Evolutionary conservation across 1,284 basidiomycete genomes (phyloP), one percentile per base, ranked within the genome.

Genomic region (Jaminaea rosea): DNA sequence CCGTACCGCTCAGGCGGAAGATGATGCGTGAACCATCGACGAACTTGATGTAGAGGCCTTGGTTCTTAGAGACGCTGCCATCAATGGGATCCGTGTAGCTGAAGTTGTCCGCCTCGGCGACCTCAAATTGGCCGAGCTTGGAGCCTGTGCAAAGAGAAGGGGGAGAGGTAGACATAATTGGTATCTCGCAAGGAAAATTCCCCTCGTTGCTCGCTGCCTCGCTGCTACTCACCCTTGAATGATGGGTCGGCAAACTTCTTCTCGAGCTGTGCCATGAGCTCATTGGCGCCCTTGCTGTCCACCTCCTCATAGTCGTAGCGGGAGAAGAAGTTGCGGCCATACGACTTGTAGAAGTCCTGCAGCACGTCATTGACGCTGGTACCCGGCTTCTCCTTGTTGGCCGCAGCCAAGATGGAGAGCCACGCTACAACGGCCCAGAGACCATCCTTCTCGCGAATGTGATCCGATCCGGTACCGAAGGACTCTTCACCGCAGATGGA

Each of bases 401-500:
- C 91, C 44, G 84, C 86, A 11, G 94, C 94, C 66, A 98, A 80
- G 76, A 98, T 97, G 73, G 93, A 92, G 60, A 98, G 78, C 93
- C 93, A 98, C 1, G 93, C 93, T 46, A 97, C 80, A 56, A 98
- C 81, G 54, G 94, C 93, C 93, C 93, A 98, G 39, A 98, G 79
- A 65, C 93, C 93, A 72, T 98, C 93, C 81, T 98, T 98, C 80
- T 98, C 93, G 60, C 93, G 87, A 67, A 98, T 94, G 77, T 98
- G 93, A 77, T 98, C 93, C 15, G 93, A 97, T 17, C 93, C 93
- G n/a, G 93, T 98, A 56, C 93, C 93, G 76, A 98, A 98, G 9
- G 88, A 92, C 78, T 98, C 93, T 75, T 98, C 93, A 63, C 93
- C 93, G 70, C 93, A 98, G 74, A 98, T 97, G 47, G 91, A 96